A percentile compares a stretch with the other conserved stretches of the same genome.
Conservation (phyloP, 192 early-diverging fungal species). For the Geosiphon pyriformis region DNA sequence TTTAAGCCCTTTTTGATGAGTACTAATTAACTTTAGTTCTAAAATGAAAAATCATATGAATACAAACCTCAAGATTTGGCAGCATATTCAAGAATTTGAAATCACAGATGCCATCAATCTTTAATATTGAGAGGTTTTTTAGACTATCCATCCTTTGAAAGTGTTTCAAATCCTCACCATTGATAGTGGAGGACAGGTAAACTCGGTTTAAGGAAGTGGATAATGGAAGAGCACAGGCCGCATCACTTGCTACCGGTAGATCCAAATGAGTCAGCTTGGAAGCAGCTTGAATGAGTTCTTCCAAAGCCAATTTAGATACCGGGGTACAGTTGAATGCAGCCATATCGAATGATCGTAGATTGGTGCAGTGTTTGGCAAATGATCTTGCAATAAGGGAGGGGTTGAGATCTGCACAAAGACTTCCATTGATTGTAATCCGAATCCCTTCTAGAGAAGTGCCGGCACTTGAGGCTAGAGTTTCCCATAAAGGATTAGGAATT, state of each 20-base stretch:
- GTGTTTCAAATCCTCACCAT: conserved; percentile 6
- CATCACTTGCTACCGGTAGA: background rate
- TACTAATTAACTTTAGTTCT: too few relatives aligned
- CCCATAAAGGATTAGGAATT: conserved; percentile 13
- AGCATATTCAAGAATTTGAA: conserved; percentile 10
- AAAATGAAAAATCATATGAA: background rate
- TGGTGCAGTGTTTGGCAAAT: conserved; percentile 19
- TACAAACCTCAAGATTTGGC: background rate
- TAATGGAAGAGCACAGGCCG: background rate
- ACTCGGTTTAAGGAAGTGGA: conserved; percentile 5
- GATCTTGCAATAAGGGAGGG: conserved; percentile 7
- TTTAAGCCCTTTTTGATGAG: too few relatives aligned
- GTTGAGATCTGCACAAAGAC: background rate
- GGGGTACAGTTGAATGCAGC: background rate
- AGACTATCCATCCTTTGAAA: conserved; percentile 12
- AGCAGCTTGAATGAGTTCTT: conserved; percentile 2
- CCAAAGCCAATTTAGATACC: background rate
- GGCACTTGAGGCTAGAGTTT: background rate
- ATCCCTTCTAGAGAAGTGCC: conserved; percentile 5
- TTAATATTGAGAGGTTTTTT: background rate
- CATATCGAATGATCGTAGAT: conserved; percentile 17
- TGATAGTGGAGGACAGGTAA: background rate
- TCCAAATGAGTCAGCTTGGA: conserved; percentile 5
- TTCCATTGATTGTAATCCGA: background rate
- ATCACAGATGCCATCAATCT: conserved; percentile 15